phyloP scores from a whole-genome alignment of 2,329 filamentous ascomycete species.

The Aspergillus eucalypticola region DNA sequence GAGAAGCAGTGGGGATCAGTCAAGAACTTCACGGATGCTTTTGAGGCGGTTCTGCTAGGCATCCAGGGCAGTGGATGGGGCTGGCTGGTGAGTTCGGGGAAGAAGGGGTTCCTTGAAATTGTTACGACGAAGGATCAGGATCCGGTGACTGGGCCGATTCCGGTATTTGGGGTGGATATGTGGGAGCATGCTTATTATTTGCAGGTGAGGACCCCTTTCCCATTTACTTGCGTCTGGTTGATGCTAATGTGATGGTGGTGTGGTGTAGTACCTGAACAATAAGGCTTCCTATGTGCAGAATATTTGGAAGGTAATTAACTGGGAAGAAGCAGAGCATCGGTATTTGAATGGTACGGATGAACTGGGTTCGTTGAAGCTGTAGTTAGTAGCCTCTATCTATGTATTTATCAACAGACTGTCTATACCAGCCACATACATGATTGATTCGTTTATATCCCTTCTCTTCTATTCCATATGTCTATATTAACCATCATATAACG shows the following conservation, averaged over 20 bases:
- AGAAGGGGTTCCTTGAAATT: constrained; percentile 64
- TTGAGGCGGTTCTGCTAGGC: constrained; percentile 65
- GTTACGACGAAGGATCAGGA: constrained; percentile 87
- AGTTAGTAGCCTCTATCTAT: neutral
- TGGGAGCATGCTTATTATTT: constrained; percentile 95
- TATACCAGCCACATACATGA: neutral
- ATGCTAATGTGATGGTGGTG: neutral
- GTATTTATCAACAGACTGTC: neutral
- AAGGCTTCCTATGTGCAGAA: constrained; percentile 90
- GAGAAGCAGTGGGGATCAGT: constrained; percentile 67
- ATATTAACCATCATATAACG: neutral
- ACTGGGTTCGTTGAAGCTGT: constrained; percentile 29
- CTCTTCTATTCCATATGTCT: neutral
- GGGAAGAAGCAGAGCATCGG: constrained; percentile 78
- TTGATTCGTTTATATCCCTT: too few relatives aligned
- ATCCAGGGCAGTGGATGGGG: constrained; percentile 88
- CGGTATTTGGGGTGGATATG: constrained; percentile 82
- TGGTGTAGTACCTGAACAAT: constrained; percentile 76
- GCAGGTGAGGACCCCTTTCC: constrained; percentile 54
- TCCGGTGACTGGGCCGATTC: constrained; percentile 72
- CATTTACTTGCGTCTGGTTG: neutral
- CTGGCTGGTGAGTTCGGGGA: constrained; percentile 70
- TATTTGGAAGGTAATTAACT: constrained; percentile 92
- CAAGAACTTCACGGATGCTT: constrained; percentile 64
- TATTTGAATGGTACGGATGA: constrained; percentile 42